Evolutionary conservation across 148 eudicot species (phyloP), one percentile per base, ranked within the genome.

Genomic region (Fallopia convolvulus): DNA sequence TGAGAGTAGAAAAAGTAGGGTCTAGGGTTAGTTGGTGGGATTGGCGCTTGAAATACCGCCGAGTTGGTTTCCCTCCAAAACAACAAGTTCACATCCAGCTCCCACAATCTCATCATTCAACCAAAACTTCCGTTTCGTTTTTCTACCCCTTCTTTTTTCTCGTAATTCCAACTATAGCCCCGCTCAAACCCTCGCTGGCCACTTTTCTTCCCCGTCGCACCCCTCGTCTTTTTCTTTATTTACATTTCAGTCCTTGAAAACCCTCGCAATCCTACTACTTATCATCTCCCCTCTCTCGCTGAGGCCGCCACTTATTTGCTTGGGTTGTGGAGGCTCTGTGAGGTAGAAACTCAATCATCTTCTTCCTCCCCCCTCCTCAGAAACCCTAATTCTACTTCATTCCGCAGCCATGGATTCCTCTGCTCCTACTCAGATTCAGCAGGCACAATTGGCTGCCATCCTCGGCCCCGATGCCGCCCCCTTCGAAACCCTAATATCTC

Each of bases 401-500:
- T 21, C 68, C 72, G 10, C 84, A 65, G 48, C 75, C 55, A 86
- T 84, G 88, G 86, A 80, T 76, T 44, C 87, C 82, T 83, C 80
- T 79, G 74, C 85, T 47, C 77, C 85, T 39, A 83, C 79, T 77
- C 90, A 84, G 84, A 75, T 84, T 74, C 90, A 85, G 52, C 92
- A 90, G 79, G 89, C 89, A 4, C 89, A 88, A 74, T 76, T 92
- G 78, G 90, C 91, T 52, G 88, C 90, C 75, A 83, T 92, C 21
- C 89, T 92, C 21, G 92, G 94, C 6, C 89, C 90, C 11, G 94
- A 92, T 83, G 80, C 88, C 39, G 83, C 85, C 5, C 88, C 83
- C 0, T 91, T 93, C 83, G 98, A 93, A 76, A 78, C 93, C 63
- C 85, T 93, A 36, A 87, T 93, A 2, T 90, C 98, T 0, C 87